Base-by-base conservation (phyloP, 2,329 filamentous ascomycete genomes). In the Ceratocystis destructans region DNA sequence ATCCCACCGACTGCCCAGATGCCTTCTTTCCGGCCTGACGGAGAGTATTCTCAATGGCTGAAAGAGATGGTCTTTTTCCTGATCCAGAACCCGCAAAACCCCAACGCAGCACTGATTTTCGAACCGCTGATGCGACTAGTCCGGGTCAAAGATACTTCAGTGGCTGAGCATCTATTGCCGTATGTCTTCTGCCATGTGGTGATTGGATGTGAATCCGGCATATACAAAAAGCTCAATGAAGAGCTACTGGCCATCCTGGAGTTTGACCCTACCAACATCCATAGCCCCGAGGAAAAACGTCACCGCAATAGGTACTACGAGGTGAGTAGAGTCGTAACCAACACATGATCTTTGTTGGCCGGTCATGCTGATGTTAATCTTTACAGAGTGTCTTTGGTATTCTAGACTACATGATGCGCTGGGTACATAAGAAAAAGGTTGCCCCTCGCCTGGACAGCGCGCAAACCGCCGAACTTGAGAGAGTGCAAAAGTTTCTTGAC, bases 351-450 rank as follows among this genome's bases (percentile, higher is more conserved):
- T 62, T 22, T 37, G 8, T 5, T 64, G 3, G 2, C 1, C 3
- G 25, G 70, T 5, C 59, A 68, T 67, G 62, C 70, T 72, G 62
- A 73, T 69, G 45, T 63, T 25, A 64, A 1, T 41, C 12, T 41
- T 31, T 2, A 17, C 64, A 94, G 88, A 90, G 88, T 66, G 87
- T 96, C 1, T 99, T 99, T 74, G 84, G 87, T 61, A 84, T 95
- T 3, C 80, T 99, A 0, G 95, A 99, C 74, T 97, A 99, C 74
- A 83, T 93, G 68, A 91, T 90, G 72, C 83, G 87, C 69, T 99
- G 93, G 91, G 78, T 95, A 28, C 90, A 96, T 71, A 61, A 53
- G 15, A 64, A 64, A 22, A 66, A 90, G 74, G 83, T 84, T 64
- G 71, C 73, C 10, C 68, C 68, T 20, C 67, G 67, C 8, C 70